Evolutionary conservation across 2,329 filamentous ascomycete genomes (phyloP).

Genomic region (Fusarium pilosicola): DNA sequence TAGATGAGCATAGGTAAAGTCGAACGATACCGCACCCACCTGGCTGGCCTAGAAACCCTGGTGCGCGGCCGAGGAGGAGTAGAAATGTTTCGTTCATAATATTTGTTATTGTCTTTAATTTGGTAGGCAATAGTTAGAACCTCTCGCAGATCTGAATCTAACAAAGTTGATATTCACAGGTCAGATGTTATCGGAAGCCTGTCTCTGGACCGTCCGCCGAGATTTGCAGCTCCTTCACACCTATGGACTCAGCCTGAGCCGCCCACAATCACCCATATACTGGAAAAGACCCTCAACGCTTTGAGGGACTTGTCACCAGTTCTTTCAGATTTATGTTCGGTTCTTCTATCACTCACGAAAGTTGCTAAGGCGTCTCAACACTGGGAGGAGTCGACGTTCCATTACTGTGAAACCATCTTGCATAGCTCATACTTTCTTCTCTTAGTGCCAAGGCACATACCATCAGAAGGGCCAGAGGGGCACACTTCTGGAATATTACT

Average conservation of each 20-base stretch:
- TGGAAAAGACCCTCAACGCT: neutral
- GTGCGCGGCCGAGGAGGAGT: neutral
- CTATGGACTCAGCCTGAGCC: neutral
- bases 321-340: neutral
- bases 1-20: constrained; percentile 6
- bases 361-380: neutral
- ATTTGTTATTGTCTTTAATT: neutral
- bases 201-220: neutral
- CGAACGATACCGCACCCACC: neutral
- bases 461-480: neutral
- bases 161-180: neutral
- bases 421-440: neutral
- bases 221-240: neutral
- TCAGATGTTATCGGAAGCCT: constrained; percentile 4
- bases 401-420: neutral
- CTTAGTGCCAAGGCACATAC: neutral
- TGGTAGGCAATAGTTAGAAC: neutral
- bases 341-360: neutral
- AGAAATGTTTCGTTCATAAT: neutral
- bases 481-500: neutral
- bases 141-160: neutral
- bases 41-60: neutral
- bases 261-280: neutral
- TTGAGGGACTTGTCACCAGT: neutral
- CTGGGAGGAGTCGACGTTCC: neutral